Base-by-base conservation (phyloP, 331 rosid species). In the Ulmus americana region DNA sequence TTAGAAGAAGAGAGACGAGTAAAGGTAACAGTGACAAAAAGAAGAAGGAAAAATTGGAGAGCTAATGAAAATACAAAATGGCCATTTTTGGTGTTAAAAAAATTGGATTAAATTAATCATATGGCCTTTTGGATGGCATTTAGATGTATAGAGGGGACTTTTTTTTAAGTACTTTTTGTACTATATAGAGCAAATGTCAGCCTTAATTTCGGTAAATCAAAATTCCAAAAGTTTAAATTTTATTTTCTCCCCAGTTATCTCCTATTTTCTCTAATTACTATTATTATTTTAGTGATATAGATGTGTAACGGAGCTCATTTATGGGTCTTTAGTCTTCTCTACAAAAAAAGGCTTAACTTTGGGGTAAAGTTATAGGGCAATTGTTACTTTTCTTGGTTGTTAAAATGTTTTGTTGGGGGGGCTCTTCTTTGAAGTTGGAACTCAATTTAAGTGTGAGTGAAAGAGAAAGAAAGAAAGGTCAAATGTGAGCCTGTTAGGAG, bases 71-170 rank as follows among this genome's bases (percentile, higher is more conserved):
- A 49, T 39, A 39, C 28, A 70, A 59, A 10, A 63, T 9, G 76
- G 79, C 81, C 72, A 62, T 60, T 75, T 75, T 74, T 51, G 67
- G 69, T 54, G 70, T 40, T 35, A 53, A 39, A 8, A 20, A 28
- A 28, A 28, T 16, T 44, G 39, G 20, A 46, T 55, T 14, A 53
- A 65, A 45, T 54, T 65, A 48, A 69, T 69, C 47, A 8, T 28
- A 28, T 74, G 82, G 79, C 82, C 79, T 70, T 28, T 65, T 61
- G 67, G 76, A 54, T 59, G 63, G 51, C 35, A 8, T 35, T 39
- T 76, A 53, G 53, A 14, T 73, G 61, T 61, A 64, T 65, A 63
- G 70, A 1, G 54, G 50, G 10, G 58, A 57, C 11, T 63, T 16
- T 18, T 14, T n/a, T 47, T 47, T 58, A 20, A 14, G 13, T 22